phyloP scores from a whole-genome alignment of 2,329 filamentous ascomycete genomes.

The Parafenestella ontariensis region DNA sequence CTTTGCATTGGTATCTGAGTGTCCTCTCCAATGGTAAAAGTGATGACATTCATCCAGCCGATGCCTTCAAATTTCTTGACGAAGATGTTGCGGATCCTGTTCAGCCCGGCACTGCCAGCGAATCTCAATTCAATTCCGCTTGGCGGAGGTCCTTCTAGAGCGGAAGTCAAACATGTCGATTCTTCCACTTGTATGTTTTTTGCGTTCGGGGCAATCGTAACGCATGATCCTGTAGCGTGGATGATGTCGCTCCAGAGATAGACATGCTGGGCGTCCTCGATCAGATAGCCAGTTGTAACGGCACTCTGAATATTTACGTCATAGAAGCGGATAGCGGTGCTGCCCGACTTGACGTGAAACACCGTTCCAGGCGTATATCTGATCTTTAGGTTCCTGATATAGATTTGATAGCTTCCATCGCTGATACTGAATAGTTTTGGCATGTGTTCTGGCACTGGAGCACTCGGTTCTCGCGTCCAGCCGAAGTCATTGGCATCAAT shows the following conservation, averaged over 20 bases:
- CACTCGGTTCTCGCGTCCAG: background rate
- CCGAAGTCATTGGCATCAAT: conserved; percentile 54
- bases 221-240: conserved; percentile 10
- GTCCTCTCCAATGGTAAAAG: conserved; percentile 2
- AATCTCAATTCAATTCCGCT: conserved; percentile 4
- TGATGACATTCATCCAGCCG: conserved; percentile 15
- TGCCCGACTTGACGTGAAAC: conserved; percentile 5
- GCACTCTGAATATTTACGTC: conserved; percentile 4
- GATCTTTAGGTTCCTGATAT: conserved; percentile 10
- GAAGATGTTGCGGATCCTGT: conserved; percentile 16
- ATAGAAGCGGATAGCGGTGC: conserved; percentile 13
- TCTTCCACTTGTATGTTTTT: conserved; percentile 21
- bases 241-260: conserved; percentile 22
- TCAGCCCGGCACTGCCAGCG: background rate
- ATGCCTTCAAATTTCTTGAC: conserved; percentile 9
- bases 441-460: background rate
- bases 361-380: conserved; percentile 15
- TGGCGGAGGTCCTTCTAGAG: background rate
- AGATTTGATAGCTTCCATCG: conserved; percentile 13
- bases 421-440: conserved; percentile 17
- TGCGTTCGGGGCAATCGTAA: conserved; percentile 7
- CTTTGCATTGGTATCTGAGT: background rate
- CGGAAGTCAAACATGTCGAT: conserved; percentile 6
- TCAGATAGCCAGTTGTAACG: background rate
- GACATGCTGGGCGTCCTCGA: conserved; percentile 15